Conservation (phyloP, 2,329 filamentous ascomycete species). For the Bretziella fagacearum region DNA sequence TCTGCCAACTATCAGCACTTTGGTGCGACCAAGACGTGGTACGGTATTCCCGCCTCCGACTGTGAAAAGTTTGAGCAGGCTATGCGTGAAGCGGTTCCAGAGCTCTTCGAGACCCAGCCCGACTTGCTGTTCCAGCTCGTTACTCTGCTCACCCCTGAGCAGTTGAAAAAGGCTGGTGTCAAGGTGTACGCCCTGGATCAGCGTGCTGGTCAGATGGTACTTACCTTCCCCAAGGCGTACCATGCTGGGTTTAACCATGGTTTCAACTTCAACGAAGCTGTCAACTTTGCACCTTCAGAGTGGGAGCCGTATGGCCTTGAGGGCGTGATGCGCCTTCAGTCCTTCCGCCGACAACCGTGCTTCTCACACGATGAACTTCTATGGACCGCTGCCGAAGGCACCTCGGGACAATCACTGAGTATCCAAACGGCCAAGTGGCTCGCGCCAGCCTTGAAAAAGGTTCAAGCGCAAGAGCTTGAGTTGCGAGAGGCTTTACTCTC, state of each 20-base stretch:
- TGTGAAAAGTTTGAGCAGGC: conserved; percentile 88
- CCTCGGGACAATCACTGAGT: conserved; percentile 42
- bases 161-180: conserved; percentile 82
- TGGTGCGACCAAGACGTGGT: conserved; percentile 97
- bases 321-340: conserved; percentile 70
- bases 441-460: conserved; percentile 65
- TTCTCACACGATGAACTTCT: conserved; percentile 95
- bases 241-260: conserved; percentile 97
- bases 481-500: conserved; percentile 52
- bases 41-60: conserved; percentile 87
- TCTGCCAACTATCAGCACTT: conserved; percentile 98
- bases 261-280: conserved; percentile 97
- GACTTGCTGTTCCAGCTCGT: conserved; percentile 94
- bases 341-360: conserved; percentile 80
- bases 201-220: conserved; percentile 83
- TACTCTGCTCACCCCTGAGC: conserved; percentile 85
- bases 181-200: conserved; percentile 92
- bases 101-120: conserved; percentile 91
- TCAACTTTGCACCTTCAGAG: conserved; percentile 89
- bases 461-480: conserved; percentile 53
- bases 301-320: conserved; percentile 87
- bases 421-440: conserved; percentile 95
- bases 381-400: conserved; percentile 71
- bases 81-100: conserved; percentile 87
- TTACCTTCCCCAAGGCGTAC: conserved; percentile 93